These are phyloP conservation scores for Jacaranda copaia DNA, from an alignment of 257 asterid genomes.

Conservation along the genomic window DNA sequence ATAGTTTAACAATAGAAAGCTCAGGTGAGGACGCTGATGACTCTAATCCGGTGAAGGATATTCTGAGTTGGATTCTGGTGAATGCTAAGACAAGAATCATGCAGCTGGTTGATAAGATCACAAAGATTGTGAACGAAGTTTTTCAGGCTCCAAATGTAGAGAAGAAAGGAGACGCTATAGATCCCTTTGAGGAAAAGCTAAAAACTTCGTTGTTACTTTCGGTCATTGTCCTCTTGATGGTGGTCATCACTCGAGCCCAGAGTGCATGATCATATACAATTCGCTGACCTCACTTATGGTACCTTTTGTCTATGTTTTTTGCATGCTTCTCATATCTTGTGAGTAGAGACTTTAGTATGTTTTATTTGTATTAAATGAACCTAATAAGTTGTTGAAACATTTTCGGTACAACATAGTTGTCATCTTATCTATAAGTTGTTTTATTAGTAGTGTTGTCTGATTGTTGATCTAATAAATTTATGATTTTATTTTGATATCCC, in stretches of 20 bases:
- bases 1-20: slow-evolving; percentile 18
- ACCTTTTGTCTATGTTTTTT: neutral
- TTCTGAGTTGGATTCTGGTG: slow-evolving; percentile 52
- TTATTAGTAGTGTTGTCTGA: too few relatives aligned
- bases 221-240: slow-evolving; percentile 58
- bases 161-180: slow-evolving; percentile 20
- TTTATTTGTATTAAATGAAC: neutral
- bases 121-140: slow-evolving; percentile 47
- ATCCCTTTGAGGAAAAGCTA: slow-evolving; percentile 52
- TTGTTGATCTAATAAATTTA: too few relatives aligned
- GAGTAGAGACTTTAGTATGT: neutral
- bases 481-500: too few relatives aligned
- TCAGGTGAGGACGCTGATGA: slow-evolving; percentile 36
- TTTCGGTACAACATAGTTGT: too few relatives aligned
- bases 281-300: slow-evolving; percentile 47
- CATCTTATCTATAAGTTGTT: too few relatives aligned
- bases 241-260: slow-evolving; percentile 60
- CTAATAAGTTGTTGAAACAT: neutral
- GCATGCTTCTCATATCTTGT: neutral
- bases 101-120: slow-evolving; percentile 54
- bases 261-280: slow-evolving; percentile 50
- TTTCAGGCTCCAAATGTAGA: slow-evolving; percentile 40
- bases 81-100: slow-evolving; percentile 51
- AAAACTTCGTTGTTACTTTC: slow-evolving; percentile 67
- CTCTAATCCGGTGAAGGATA: slow-evolving; percentile 39